Evolutionary conservation across 345 rosid species (phyloP).

Genomic region (Leavenworthia alabamica): DNA sequence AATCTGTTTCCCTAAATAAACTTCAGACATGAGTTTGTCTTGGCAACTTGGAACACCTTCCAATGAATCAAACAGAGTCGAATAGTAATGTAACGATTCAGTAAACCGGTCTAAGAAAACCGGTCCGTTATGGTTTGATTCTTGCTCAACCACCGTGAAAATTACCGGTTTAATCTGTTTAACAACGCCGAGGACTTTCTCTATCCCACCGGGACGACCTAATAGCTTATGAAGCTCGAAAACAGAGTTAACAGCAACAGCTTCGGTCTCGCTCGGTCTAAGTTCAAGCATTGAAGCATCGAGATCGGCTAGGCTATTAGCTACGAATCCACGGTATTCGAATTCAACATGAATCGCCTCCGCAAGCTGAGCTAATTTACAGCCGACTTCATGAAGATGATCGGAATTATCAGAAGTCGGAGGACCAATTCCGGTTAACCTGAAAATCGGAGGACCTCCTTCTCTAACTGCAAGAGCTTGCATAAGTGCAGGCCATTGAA

Average conservation of each 20-base stretch:
- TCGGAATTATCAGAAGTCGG: constrained; percentile 58
- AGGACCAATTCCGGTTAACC: constrained; percentile 79
- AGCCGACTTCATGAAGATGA: constrained; percentile 63
- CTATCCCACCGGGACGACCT: constrained; percentile 57
- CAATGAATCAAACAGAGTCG: constrained; percentile 74
- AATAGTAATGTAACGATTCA: constrained; percentile 75
- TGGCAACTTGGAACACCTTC: constrained; percentile 46
- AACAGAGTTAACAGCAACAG: constrained; percentile 77
- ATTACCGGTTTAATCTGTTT: constrained; percentile 61
- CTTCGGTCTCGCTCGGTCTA: constrained; percentile 46
- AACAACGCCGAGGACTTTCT: constrained; percentile 53
- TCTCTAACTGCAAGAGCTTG: constrained; percentile 64
- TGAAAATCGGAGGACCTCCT: constrained; percentile 70
- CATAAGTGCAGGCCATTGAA: constrained; percentile 90
- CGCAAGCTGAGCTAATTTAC: constrained; percentile 77
- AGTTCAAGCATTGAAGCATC: constrained; percentile 68
- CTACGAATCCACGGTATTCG: constrained; percentile 72
- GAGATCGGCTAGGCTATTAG: constrained; percentile 68
- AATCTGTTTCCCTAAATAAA: constrained; percentile 77
- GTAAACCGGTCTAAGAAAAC: constrained; percentile 76
- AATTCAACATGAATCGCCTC: constrained; percentile 60
- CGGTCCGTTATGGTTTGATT: constrained; percentile 71
- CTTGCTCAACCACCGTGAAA: constrained; percentile 78
- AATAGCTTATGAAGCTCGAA: constrained; percentile 68
- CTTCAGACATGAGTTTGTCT: constrained; percentile 70